phyloP scores from a whole-genome alignment of 2,329 filamentous ascomycete genomes.

The Paecilomyces variotii region DNA sequence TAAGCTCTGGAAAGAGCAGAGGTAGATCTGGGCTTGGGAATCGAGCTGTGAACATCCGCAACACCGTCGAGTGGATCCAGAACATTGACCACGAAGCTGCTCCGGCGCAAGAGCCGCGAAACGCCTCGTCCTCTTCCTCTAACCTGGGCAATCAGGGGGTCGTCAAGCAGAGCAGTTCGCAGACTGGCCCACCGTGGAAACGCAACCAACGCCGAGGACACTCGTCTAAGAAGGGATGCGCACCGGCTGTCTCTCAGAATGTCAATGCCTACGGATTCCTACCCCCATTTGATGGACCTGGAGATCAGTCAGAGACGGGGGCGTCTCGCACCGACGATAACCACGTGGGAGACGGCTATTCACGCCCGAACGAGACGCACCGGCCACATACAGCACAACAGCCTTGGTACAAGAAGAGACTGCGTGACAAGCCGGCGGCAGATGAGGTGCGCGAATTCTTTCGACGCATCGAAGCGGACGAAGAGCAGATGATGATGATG shows the following conservation, averaged over 20 bases:
- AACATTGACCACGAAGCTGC: not conserved
- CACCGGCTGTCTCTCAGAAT: slow-evolving; percentile 19
- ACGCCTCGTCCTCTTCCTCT: not conserved
- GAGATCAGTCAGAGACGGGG: slow-evolving; percentile 7
- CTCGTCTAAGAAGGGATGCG: slow-evolving; percentile 17
- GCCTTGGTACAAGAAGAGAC: slow-evolving; percentile 7
- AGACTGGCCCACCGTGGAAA: slow-evolving; percentile 15
- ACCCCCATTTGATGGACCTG: slow-evolving; percentile 21
- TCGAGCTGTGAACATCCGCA: not conserved
- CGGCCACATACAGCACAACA: not conserved
- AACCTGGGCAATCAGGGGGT: slow-evolving; percentile 1
- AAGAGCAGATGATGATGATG: slow-evolving; percentile 15
- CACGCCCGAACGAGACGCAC: not conserved
- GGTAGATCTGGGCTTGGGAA: not conserved
- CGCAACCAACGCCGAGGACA: slow-evolving; percentile 11
- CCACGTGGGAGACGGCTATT: not conserved
- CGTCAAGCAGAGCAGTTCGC: slow-evolving; percentile 7
- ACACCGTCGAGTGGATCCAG: slow-evolving; percentile 2
- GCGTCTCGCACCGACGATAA: not conserved
- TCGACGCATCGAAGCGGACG: slow-evolving; percentile 15
- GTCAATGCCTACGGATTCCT: slow-evolving; percentile 23
- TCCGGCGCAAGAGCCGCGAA: not conserved
- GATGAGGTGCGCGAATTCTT: slow-evolving; percentile 17
- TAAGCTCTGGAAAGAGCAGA: not conserved
- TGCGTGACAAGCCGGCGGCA: slow-evolving; percentile 9